A percentile compares a stretch with the other conserved stretches of the same genome.
Evolutionary conservation across 176 grass and related monocot genomes (phyloP).

Genomic region (Dendrocalamus sinicus): DNA sequence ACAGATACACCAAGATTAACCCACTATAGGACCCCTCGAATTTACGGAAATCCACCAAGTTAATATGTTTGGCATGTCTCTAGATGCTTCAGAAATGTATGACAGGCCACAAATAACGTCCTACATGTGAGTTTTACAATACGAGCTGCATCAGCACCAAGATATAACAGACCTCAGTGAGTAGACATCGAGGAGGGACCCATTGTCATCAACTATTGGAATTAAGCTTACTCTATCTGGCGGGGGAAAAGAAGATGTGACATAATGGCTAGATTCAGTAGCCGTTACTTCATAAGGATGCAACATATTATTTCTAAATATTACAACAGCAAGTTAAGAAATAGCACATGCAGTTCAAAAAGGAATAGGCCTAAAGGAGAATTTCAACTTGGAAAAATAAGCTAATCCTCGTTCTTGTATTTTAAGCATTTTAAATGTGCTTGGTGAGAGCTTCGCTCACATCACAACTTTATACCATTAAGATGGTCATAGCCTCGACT

Average conservation of each 20-base stretch:
- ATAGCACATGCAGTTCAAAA: constrained; percentile 34
- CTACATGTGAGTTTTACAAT: too few relatives aligned
- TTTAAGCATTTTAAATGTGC: constrained; percentile 29
- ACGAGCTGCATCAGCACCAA: too few relatives aligned
- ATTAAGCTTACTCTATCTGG: constrained; percentile 67
- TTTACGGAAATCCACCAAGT: too few relatives aligned
- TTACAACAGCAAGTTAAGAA: constrained; percentile 19
- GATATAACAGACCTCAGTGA: constrained; percentile 68
- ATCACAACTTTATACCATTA: background rate
- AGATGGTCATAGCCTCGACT: too few relatives aligned
- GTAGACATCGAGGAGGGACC: constrained; percentile 60
- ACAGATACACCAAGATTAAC: too few relatives aligned
- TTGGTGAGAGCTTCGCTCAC: background rate
- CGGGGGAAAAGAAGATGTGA: constrained; percentile 29
- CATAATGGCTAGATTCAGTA: constrained; percentile 24
- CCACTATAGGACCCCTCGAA: too few relatives aligned
- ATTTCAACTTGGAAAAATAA: constrained; percentile 4
- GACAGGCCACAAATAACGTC: too few relatives aligned
- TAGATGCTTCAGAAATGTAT: too few relatives aligned
- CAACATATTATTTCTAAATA: constrained; percentile 29
- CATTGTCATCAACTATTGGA: constrained; percentile 67
- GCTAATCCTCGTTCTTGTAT: background rate
- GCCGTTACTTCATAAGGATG: constrained; percentile 4
- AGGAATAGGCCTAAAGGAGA: constrained; percentile 14
- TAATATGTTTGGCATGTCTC: too few relatives aligned